Base-by-base conservation (phyloP, 345 rosid genomes). In the Microthlaspi erraticum region DNA sequence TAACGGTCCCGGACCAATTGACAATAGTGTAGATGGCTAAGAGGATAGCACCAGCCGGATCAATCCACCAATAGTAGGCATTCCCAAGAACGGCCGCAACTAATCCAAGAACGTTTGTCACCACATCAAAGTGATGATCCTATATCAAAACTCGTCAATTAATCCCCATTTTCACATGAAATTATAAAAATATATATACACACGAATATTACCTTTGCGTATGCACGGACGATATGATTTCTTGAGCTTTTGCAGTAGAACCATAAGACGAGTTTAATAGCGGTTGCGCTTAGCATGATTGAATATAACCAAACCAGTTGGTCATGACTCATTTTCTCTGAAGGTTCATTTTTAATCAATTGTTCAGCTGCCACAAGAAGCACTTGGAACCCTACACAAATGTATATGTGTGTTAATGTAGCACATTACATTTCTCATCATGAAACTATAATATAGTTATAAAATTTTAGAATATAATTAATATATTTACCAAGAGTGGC, bases 101-200 rank as follows among this genome's bases (percentile, higher is more conserved):
- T 16, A 94, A 60, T 48, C 97, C 99, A 9, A 91, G 88, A 41
- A 94, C 83, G 55, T 94, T 94, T 39, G 96, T 94, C 45, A 91
- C 67, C 66, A 94, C 96, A 55, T 94, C 97, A 58, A 94, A 91
- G 46, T 91, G 82, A 79, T 91, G 97, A 81, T 91, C 99, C 99
- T 94, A 85, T 18, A 73, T 51, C 12, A 23, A 31, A 43, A 29
- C 2, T 43, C 51, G 44, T 26, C 18, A 54, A 43, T 60, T 7
- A 50, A 8, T 52, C 32, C 1, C 7, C 5, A 18, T 7, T n/a
- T 34, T 39, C 59, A 43, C 54, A 72, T 23, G 6, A 64, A 3
- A 56, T 17, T n/a, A 33, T 43, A 23, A 72, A 37, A 53, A 33
- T 43, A 52, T 59, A 36, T 39, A 17, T 3, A 16, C 6, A 34